Percentiles rank a stretch among this genome's conserved stretches.
Evolutionary conservation across 768 basidiomycete species (phyloP).

Genomic region (Gymnopilus dilepis): DNA sequence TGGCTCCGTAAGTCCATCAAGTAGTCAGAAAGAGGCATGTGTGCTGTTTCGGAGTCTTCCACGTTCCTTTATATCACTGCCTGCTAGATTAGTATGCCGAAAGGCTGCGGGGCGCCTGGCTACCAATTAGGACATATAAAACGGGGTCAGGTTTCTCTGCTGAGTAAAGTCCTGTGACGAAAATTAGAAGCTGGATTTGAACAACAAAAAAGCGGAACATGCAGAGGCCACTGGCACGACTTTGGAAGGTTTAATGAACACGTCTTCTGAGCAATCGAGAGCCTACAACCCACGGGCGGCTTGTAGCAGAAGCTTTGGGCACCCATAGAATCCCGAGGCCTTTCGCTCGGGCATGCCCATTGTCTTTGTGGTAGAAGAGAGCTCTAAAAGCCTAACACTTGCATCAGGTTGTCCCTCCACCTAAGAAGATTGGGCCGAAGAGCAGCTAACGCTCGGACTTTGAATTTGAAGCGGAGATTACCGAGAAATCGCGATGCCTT

Average conservation of each 20-base stretch:
- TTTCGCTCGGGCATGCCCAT: constrained; percentile 5
- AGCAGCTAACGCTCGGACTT: constrained; percentile 1
- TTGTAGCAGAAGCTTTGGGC: constrained; percentile 7
- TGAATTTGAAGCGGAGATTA: neutral
- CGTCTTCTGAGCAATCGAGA: neutral
- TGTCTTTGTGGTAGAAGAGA: neutral
- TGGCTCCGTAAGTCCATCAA: neutral
- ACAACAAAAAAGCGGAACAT: neutral
- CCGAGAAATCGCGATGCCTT: neutral
- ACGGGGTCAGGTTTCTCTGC: neutral
- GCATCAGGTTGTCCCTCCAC: neutral
- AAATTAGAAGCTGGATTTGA: neutral
- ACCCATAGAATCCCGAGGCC: constrained; percentile 12
- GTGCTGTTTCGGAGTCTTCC: neutral
- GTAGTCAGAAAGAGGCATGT: neutral
- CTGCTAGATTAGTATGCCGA: neutral
- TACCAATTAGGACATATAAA: too few species aligned
- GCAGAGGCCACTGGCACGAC: neutral
- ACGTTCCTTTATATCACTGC: neutral
- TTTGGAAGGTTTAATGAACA: neutral
- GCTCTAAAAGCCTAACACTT: constrained; percentile 15
- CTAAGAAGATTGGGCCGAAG: neutral
- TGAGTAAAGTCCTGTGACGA: neutral
- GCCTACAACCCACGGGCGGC: neutral
- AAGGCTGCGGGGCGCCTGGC: neutral